phyloP scores from a whole-genome alignment of 306 rosid genomes.

The Trifolium subterraneum region DNA sequence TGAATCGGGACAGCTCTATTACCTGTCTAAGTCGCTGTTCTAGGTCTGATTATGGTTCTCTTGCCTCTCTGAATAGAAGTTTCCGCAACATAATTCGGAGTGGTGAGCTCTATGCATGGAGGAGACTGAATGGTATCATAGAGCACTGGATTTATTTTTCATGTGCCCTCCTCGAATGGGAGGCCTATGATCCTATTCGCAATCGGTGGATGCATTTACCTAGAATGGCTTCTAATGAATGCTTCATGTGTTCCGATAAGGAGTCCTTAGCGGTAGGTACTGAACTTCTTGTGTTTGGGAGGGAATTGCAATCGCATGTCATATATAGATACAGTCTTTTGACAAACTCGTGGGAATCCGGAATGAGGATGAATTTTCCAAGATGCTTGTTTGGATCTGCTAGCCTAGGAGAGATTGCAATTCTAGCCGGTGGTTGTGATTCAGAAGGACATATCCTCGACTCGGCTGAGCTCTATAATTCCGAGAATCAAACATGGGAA shows the following conservation, averaged over 20 bases:
- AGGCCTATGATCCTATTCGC: conserved; percentile 82
- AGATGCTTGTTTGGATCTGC: conserved; percentile 97
- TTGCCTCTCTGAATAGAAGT: conserved; percentile 73
- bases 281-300: conserved; percentile 94
- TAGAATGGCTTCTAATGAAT: conserved; percentile 81
- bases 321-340: conserved; percentile 81
- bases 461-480: conserved; percentile 85
- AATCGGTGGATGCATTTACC: conserved; percentile 89
- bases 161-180: conserved; percentile 84
- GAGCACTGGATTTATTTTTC: conserved; percentile 96
- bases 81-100: conserved; percentile 65
- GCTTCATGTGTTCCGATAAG: conserved; percentile 90
- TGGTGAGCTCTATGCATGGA: conserved; percentile 78
- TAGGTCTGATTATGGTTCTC: conserved; percentile 77
- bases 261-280: conserved; percentile 95
- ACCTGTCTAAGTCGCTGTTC: conserved; percentile 82
- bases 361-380: conserved; percentile 80
- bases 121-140: conserved; percentile 68
- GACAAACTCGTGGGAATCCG: conserved; percentile 91
- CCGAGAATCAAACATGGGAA: conserved; percentile 83
- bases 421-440: conserved; percentile 92
- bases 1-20: conserved; percentile 82
- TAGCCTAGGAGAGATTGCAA: conserved; percentile 82
- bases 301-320: conserved; percentile 67
- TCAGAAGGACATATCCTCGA: conserved; percentile 69